A percentile compares a stretch with the other conserved stretches of the same genome.
These are phyloP conservation scores for Xylariaceae sp. DNA, from an alignment of 2,329 filamentous ascomycete species.

Conservation along the genomic window DNA sequence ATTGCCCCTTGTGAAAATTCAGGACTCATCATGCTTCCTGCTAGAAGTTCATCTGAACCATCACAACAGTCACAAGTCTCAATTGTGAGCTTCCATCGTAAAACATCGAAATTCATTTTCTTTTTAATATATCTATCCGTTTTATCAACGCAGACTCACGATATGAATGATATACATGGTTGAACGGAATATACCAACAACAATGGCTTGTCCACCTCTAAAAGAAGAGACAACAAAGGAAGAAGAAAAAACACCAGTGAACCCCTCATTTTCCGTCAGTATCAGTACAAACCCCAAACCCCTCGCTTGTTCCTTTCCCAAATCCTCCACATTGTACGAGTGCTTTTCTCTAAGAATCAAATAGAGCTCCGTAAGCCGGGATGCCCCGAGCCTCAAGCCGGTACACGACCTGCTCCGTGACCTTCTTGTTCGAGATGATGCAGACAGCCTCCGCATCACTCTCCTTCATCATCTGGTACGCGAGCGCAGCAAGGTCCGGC, in stretches of 20 bases:
- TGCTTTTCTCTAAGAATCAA: constrained; percentile 30
- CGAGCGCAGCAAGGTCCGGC: constrained; percentile 48
- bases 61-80: too few species aligned
- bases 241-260: background rate
- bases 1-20: too few species aligned
- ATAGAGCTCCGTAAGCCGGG: constrained; percentile 68
- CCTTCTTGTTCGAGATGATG: constrained; percentile 63
- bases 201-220: too few species aligned
- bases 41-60: too few species aligned
- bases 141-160: too few species aligned
- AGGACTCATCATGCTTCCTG: too few species aligned
- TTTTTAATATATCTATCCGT: too few species aligned
- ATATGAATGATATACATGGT: too few species aligned
- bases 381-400: constrained; percentile 61
- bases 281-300: background rate
- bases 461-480: constrained; percentile 49
- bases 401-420: constrained; percentile 65
- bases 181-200: too few species aligned
- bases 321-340: too few species aligned
- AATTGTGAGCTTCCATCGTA: too few species aligned
- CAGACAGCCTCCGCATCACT: constrained; percentile 64
- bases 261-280: background rate
- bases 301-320: background rate
- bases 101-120: too few species aligned
- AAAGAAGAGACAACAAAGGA: background rate